Conservation (phyloP, 2,329 filamentous ascomycete genomes). For the Nigrospora sphaerica region DNA sequence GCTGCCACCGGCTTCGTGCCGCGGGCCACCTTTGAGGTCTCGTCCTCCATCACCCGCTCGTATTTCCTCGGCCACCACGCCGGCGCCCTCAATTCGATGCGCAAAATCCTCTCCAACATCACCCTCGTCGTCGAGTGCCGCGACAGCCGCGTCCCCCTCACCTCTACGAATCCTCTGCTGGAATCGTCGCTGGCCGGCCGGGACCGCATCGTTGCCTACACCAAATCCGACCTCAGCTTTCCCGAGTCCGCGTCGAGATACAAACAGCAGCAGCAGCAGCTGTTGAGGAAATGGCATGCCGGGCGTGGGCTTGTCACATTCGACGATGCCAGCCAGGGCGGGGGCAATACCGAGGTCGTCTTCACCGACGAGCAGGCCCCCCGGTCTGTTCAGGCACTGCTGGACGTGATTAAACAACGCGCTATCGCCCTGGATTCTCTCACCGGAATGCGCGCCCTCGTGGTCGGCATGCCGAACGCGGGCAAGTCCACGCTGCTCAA, state of each 20-base stretch:
- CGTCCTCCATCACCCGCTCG: conserved; percentile 70
- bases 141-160: conserved; percentile 84
- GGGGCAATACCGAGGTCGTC: conserved; percentile 19
- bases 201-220: conserved; percentile 80
- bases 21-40: conserved; percentile 63
- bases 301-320: conserved; percentile 12
- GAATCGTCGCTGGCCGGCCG: conserved; percentile 68
- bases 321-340: conserved; percentile 5
- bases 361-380: conserved; percentile 36
- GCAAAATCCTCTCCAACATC: conserved; percentile 68
- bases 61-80: conserved; percentile 95
- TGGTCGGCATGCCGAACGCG: conserved; percentile 97
- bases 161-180: conserved; percentile 84
- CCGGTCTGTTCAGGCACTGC: conserved; percentile 27
- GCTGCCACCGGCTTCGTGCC: conserved; percentile 64
- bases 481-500: conserved; percentile 96
- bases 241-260: conserved; percentile 10
- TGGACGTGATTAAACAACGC: conserved; percentile 42
- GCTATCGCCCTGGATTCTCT: conserved; percentile 49
- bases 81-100: conserved; percentile 75
- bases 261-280: conserved; percentile 11
- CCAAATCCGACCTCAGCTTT: conserved; percentile 71
- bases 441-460: conserved; percentile 76
- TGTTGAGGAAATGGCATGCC: conserved; percentile 11
- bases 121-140: conserved; percentile 91